phyloP scores from a whole-genome alignment of 768 basidiomycete genomes.

The Russula brevipes region DNA sequence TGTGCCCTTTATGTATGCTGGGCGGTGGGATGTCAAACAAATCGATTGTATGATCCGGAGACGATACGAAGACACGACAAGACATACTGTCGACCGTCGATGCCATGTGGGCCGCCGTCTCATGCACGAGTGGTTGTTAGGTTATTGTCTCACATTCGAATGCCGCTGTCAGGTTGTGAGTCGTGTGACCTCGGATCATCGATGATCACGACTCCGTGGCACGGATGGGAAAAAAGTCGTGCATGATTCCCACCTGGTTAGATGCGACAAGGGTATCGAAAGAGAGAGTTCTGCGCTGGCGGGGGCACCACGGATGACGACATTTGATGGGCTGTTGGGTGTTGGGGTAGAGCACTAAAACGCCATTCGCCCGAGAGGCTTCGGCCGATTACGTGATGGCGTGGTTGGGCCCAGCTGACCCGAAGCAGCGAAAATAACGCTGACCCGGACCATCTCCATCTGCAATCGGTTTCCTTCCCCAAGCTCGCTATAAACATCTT shows the following conservation, averaged over 20 bases:
- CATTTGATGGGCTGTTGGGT: no score
- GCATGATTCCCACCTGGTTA: background rate
- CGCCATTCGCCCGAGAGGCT: background rate
- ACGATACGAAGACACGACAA: no score
- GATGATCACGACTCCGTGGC: background rate
- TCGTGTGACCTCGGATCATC: constrained; percentile 5
- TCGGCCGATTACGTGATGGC: background rate
- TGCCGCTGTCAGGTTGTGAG: background rate
- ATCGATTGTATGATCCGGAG: no score
- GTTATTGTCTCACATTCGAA: background rate
- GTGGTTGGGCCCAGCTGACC: background rate
- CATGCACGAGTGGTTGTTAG: no score
- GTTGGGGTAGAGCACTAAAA: background rate
- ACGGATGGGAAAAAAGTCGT: background rate
- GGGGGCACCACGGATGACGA: background rate
- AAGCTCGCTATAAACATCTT: background rate
- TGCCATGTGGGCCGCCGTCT: no score
- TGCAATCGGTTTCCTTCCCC: background rate
- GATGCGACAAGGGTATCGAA: background rate
- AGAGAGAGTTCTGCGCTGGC: background rate
- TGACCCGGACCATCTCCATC: background rate
- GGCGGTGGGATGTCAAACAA: no score
- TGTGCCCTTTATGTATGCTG: no score
- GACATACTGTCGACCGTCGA: no score
- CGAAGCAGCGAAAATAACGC: background rate